phyloP scores from a whole-genome alignment of 2,329 filamentous ascomycete genomes.

The Trichoderma gracile region DNA sequence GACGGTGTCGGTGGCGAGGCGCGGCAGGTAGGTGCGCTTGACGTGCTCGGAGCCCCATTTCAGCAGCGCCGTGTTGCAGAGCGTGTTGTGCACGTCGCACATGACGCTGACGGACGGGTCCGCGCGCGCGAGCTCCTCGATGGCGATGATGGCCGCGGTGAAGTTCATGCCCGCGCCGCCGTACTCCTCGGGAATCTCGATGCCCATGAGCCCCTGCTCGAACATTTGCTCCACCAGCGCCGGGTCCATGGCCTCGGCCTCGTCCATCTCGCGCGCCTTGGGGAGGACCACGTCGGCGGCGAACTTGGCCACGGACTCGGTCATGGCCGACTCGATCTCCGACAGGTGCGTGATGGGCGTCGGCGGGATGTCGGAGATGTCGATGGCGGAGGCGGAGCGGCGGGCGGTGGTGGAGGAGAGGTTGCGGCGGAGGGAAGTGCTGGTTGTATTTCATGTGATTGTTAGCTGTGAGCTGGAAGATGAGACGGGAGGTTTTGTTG shows the following conservation, averaged over 20 bases:
- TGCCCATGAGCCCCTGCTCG: slow-evolving; percentile 94
- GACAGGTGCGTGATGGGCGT: slow-evolving; percentile 93
- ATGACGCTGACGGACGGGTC: slow-evolving; percentile 94
- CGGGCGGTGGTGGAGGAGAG: slow-evolving; percentile 62
- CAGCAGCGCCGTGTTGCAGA: slow-evolving; percentile 90
- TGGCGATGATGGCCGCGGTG: slow-evolving; percentile 90
- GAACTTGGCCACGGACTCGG: slow-evolving; percentile 87
- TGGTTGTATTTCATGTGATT: background rate
- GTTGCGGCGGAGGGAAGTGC: slow-evolving; percentile 45
- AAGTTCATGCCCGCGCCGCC: slow-evolving; percentile 99
- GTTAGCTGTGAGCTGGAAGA: background rate
- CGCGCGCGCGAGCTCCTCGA: slow-evolving; percentile 91
- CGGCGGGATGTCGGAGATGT: slow-evolving; percentile 77
- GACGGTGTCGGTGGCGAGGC: slow-evolving; percentile 84
- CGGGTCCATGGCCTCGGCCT: slow-evolving; percentile 91
- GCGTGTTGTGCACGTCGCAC: slow-evolving; percentile 96
- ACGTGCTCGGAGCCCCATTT: slow-evolving; percentile 77
- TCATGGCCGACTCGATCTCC: slow-evolving; percentile 86
- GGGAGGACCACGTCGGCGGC: slow-evolving; percentile 85
- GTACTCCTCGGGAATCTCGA: slow-evolving; percentile 97
- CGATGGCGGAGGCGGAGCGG: slow-evolving; percentile 45
- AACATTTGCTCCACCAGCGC: slow-evolving; percentile 87
- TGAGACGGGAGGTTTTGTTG: too few relatives aligned
- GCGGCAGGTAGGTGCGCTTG: slow-evolving; percentile 87
- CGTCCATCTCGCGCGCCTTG: slow-evolving; percentile 95